These are phyloP conservation scores for Penicillium concentricum DNA, from an alignment of 2,329 filamentous ascomycete species.

Conservation along the genomic window DNA sequence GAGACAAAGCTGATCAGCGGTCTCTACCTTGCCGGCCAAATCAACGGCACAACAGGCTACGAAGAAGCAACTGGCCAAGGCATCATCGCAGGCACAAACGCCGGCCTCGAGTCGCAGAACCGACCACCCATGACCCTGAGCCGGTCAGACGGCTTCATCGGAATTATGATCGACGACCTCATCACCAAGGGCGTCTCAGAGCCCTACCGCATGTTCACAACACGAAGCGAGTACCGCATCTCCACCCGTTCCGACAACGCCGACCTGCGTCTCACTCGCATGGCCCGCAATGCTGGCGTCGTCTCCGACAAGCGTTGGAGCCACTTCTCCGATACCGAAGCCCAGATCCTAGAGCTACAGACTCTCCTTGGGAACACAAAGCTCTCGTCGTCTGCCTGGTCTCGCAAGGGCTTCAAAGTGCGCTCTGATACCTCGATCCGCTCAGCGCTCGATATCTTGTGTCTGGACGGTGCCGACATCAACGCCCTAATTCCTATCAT, in stretches of 20 bases:
- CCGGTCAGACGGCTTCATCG: slow-evolving; percentile 90
- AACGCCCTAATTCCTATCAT: slow-evolving; percentile 59
- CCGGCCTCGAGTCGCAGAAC: slow-evolving; percentile 72
- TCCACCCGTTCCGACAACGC: slow-evolving; percentile 91
- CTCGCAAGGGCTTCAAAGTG: slow-evolving; percentile 65
- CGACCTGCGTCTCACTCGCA: slow-evolving; percentile 77
- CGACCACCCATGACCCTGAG: slow-evolving; percentile 67
- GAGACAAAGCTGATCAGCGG: slow-evolving; percentile 91
- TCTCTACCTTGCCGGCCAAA: slow-evolving; percentile 90
- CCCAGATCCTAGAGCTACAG: slow-evolving; percentile 67
- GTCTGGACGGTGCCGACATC: slow-evolving; percentile 61
- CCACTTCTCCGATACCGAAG: slow-evolving; percentile 63
- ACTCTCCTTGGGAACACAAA: slow-evolving; percentile 58
- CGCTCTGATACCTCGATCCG: slow-evolving; percentile 66
- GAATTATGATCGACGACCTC: slow-evolving; percentile 97
- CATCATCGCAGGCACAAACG: slow-evolving; percentile 88
- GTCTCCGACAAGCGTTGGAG: slow-evolving; percentile 78
- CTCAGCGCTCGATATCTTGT: slow-evolving; percentile 76
- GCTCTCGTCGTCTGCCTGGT: slow-evolving; percentile 66
- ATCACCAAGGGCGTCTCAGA: slow-evolving; percentile 96
- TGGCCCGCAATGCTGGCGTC: slow-evolving; percentile 73
- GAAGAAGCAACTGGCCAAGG: slow-evolving; percentile 96
- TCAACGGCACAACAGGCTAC: slow-evolving; percentile 97
- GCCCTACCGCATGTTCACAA: slow-evolving; percentile 98
- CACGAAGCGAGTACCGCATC: slow-evolving; percentile 92